Conservation (phyloP, 2,329 filamentous ascomycete species). For the Massarina eburnea region DNA sequence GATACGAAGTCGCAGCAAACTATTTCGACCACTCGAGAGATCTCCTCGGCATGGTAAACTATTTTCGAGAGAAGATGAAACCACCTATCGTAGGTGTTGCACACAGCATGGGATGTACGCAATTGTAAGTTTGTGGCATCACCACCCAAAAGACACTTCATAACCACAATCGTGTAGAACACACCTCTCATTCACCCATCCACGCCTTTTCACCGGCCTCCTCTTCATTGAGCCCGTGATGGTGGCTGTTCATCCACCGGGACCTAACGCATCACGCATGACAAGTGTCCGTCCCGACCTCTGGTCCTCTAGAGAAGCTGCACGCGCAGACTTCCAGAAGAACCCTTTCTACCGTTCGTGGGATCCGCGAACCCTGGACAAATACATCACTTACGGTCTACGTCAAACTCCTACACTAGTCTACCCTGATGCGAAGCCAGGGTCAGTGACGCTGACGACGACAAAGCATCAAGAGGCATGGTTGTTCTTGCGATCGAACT, state of each 20-base stretch:
- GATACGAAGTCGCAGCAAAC: background rate
- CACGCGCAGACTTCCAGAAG: slow-evolving; percentile 11
- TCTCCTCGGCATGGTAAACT: slow-evolving; percentile 19
- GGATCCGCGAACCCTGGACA: slow-evolving; percentile 12
- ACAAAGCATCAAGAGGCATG: slow-evolving; percentile 24
- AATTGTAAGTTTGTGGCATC: slow-evolving; percentile 11
- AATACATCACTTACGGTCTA: slow-evolving; percentile 12
- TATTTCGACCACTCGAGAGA: background rate
- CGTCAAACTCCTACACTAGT: slow-evolving; percentile 3
- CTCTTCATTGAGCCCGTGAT: slow-evolving; percentile 23
- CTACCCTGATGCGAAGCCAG: background rate
- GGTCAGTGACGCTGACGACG: slow-evolving; percentile 13
- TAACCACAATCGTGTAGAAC: slow-evolving; percentile 7
- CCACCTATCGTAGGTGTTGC: slow-evolving; percentile 19
- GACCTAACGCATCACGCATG: slow-evolving; percentile 19
- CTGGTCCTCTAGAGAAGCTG: slow-evolving; percentile 18
- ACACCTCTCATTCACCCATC: slow-evolving; percentile 19
- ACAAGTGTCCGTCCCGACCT: slow-evolving; percentile 11
- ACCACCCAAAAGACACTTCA: background rate
- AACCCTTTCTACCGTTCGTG: slow-evolving; percentile 16
- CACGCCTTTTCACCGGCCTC: slow-evolving; percentile 19
- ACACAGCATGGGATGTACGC: slow-evolving; percentile 20
- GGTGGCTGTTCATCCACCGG: slow-evolving; percentile 11
- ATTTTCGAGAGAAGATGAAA: slow-evolving; percentile 16
- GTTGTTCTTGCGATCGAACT: slow-evolving; percentile 17